These are phyloP conservation scores for Fusarium torulosum DNA, from an alignment of 2,329 filamentous ascomycete species.

Conservation along the genomic window DNA sequence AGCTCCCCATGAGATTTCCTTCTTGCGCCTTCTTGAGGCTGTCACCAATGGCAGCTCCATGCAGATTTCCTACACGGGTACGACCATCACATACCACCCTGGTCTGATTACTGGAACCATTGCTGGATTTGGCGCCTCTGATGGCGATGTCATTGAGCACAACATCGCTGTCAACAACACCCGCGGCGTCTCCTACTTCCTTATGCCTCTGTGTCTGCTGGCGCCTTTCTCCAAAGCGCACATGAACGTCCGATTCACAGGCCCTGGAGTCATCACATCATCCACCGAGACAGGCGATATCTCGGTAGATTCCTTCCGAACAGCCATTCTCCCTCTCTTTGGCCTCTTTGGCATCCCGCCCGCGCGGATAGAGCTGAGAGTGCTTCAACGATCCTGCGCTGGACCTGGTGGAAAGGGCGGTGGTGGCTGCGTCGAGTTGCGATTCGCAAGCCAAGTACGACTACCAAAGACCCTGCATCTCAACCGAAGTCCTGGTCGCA, in stretches of 20 bases:
- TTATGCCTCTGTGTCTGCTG: constrained; percentile 88
- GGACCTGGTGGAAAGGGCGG: constrained; percentile 82
- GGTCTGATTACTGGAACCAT: constrained; percentile 91
- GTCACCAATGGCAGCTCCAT: constrained; percentile 95
- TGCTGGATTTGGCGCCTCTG: constrained; percentile 76
- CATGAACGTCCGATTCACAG: constrained; percentile 90
- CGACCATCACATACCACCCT: constrained; percentile 90
- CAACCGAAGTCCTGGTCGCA: constrained; percentile 81
- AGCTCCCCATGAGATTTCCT: constrained; percentile 92
- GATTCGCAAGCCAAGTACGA: constrained; percentile 93
- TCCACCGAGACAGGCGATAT: constrained; percentile 87
- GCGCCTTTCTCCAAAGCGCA: constrained; percentile 93
- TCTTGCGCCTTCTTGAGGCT: constrained; percentile 92
- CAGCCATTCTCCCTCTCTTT: constrained; percentile 90
- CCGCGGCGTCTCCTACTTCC: constrained; percentile 90
- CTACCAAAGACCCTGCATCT: constrained; percentile 95
- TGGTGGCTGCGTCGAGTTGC: constrained; percentile 90
- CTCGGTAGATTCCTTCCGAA: constrained; percentile 92
- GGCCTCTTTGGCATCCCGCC: constrained; percentile 86
- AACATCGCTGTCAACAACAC: constrained; percentile 80
- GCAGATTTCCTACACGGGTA: constrained; percentile 97
- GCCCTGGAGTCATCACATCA: constrained; percentile 91
- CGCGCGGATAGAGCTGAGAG: constrained; percentile 85
- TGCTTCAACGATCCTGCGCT: constrained; percentile 83
- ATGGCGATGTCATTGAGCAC: constrained; percentile 83